These are phyloP conservation scores for Polyplosphaeria fusca DNA, from an alignment of 495 filamentous ascomycete species.

Conservation along the genomic window DNA sequence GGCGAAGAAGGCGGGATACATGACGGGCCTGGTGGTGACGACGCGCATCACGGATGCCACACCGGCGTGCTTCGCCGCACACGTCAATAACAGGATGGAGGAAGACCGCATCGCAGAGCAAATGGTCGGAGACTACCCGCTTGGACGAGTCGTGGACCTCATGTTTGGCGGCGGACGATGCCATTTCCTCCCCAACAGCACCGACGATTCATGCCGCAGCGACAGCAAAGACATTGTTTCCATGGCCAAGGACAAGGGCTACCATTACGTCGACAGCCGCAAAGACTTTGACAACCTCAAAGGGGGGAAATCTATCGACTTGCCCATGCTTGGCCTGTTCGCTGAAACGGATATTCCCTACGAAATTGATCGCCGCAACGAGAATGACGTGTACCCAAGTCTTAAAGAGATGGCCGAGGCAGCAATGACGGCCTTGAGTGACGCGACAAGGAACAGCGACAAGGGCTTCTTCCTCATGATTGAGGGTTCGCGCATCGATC, in stretches of 20 bases:
- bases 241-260: slow-evolving; percentile 71
- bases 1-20: slow-evolving; percentile 84
- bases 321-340: slow-evolving; percentile 86
- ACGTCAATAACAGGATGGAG: slow-evolving; percentile 73
- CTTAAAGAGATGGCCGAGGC: slow-evolving; percentile 87
- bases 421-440: slow-evolving; percentile 71
- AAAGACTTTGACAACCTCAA: slow-evolving; percentile 73
- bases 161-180: slow-evolving; percentile 91
- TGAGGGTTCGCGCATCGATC: slow-evolving; percentile 92
- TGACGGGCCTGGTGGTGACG: slow-evolving; percentile 91
- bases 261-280: slow-evolving; percentile 70
- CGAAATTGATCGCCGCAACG: slow-evolving; percentile 79
- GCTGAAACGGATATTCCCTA: slow-evolving; percentile 81
- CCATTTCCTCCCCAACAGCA: slow-evolving; percentile 82
- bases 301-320: slow-evolving; percentile 64
- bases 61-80: slow-evolving; percentile 91
- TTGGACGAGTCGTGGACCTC: slow-evolving; percentile 83
- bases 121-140: slow-evolving; percentile 77
- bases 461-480: slow-evolving; percentile 99
- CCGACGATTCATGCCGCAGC: slow-evolving; percentile 68
- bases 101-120: slow-evolving; percentile 91
- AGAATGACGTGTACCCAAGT: slow-evolving; percentile 78
- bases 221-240: slow-evolving; percentile 69
- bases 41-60: slow-evolving; percentile 95
- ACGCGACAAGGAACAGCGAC: slow-evolving; percentile 80